Evolutionary conservation across 2,329 filamentous ascomycete species (phyloP).

Genomic region (Torrubiella hemipterigena): DNA sequence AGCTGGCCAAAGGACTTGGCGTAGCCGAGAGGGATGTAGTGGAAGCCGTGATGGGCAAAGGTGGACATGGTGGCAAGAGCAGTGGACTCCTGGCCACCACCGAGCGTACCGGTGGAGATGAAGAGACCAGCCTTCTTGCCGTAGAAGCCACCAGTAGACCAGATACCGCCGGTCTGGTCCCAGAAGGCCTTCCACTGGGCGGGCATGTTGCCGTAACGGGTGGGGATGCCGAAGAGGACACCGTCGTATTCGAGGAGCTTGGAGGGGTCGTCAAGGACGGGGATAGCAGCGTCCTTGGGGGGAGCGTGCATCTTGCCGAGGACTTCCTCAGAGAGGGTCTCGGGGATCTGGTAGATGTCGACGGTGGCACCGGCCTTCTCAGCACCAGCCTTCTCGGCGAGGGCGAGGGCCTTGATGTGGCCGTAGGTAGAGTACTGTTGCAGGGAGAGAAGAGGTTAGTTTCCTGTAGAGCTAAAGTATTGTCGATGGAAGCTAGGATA

Average conservation of each 20-base stretch:
- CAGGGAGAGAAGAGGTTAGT: too few relatives aligned
- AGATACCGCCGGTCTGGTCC: constrained; percentile 82
- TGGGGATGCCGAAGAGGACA: constrained; percentile 89
- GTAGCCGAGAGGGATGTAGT: constrained; percentile 94
- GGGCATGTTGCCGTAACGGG: constrained; percentile 93
- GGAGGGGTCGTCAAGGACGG: constrained; percentile 44
- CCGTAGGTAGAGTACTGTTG: constrained; percentile 88
- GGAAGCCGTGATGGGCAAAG: constrained; percentile 83
- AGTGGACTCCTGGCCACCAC: constrained; percentile 90
- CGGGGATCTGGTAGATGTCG: constrained; percentile 76
- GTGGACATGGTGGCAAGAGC: constrained; percentile 73
- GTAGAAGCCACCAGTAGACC: constrained; percentile 62
- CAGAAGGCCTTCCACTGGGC: constrained; percentile 90
- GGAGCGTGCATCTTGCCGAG: constrained; percentile 86
- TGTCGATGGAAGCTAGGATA: not conserved
- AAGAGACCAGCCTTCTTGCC: constrained; percentile 91
- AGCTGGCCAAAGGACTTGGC: constrained; percentile 63
- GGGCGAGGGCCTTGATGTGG: constrained; percentile 72
- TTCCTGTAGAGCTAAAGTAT: too few relatives aligned
- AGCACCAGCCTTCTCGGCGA: constrained; percentile 85
- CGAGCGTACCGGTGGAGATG: constrained; percentile 70
- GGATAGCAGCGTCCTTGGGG: constrained; percentile 55
- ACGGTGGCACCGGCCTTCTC: constrained; percentile 72
- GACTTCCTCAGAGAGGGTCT: constrained; percentile 79
- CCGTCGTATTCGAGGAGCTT: constrained; percentile 68